Evolutionary conservation across 345 rosid species (phyloP).

Genomic region (Eucalyptus sp.): DNA sequence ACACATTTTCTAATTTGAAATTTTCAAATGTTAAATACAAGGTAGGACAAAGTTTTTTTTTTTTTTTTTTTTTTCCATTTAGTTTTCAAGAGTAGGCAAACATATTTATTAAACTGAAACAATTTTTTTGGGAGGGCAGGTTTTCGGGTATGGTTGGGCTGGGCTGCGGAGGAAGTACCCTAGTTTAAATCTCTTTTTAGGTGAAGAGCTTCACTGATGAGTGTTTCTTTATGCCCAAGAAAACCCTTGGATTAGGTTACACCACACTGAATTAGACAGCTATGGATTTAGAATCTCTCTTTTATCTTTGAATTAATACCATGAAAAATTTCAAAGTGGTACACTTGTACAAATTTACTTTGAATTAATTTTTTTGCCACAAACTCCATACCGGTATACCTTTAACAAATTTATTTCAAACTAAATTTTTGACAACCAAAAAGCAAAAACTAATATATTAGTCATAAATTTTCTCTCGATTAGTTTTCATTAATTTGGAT

Average conservation of each 20-base stretch:
- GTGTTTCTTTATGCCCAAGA: not conserved
- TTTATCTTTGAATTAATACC: not conserved
- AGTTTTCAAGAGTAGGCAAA: not conserved
- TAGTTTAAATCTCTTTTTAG: not conserved
- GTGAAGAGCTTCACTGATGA: not conserved
- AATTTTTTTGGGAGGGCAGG: too few relatives aligned
- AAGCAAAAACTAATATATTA: not conserved
- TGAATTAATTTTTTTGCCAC: too few relatives aligned
- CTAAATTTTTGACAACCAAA: not conserved
- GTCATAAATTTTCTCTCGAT: too few relatives aligned
- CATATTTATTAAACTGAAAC: not conserved
- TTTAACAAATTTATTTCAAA: not conserved
- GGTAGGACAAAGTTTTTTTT: not conserved
- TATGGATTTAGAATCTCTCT: not conserved
- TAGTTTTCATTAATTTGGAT: too few relatives aligned
- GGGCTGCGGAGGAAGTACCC: not conserved
- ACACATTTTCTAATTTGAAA: not conserved
- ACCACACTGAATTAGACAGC: not conserved
- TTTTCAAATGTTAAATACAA: too few relatives aligned
- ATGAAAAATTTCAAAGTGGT: accelerated
- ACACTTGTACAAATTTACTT: too few relatives aligned
- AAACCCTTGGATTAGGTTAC: not conserved
- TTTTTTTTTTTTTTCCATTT: too few relatives aligned
- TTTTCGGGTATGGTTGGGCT: not conserved
- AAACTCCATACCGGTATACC: accelerated